Evolutionary conservation across 345 rosid genomes (phyloP), one percentile per base, ranked within the genome.

Genomic region (Physaria fendleri): DNA sequence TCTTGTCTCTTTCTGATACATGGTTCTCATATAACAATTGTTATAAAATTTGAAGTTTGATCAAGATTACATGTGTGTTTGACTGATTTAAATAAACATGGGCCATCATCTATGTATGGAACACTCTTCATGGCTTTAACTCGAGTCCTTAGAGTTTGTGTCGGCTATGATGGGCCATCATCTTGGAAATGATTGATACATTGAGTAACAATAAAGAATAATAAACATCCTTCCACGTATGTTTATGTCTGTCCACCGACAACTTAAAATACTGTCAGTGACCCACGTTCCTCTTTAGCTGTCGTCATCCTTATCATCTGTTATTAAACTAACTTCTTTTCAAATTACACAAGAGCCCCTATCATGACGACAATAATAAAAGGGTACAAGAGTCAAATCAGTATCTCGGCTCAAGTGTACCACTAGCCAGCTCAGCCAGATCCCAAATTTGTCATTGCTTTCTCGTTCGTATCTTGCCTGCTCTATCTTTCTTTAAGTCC

Each of bases 401-500:
- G 0, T 0, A 1, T 17, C 15, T 13, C 9, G 4, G 18, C 46
- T 48, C 21, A 56, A 47, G 1, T 56, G 17, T 56, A 29, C 69
- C 69, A 70, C 59, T 56, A 56, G 69, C 50, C 46, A 70, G 68
- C 68, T 68, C 46, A 70, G 68, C 68, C 73, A 69, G 74, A 56
- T 71, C 74, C 65, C 69, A 47, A 52, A 29, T 39, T 11, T 10
- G 10, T 29, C 62, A 27, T 32, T 20, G 42, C 56, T 16, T 38
- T 61, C 37, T 35, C 43, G 57, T 35, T 53, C 21, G 16, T 6
- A n/a, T n/a, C n/a, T n/a, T n/a, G n/a, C n/a, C n/a, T n/a, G n/a
- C n/a, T n/a, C n/a, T n/a, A 13, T 62, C 48, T 67, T 52, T 69
- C 69, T 56, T 56, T 48, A 70, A 70, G 65, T 63, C 69, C 69